Conservation (phyloP, 768 basidiomycete species). For the Rhizopogon sp. region DNA sequence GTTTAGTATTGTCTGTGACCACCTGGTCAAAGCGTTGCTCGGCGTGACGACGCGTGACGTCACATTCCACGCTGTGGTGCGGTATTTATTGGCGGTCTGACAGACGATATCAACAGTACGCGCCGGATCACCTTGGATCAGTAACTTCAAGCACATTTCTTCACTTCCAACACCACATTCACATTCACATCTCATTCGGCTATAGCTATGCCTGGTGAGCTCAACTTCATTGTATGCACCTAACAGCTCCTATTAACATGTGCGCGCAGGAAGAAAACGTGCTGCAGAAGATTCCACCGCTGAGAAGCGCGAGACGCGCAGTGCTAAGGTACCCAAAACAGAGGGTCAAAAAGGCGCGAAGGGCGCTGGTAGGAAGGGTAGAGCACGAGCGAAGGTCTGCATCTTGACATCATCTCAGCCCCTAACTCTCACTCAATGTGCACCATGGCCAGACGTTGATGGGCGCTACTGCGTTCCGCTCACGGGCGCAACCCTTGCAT, state of each 20-base stretch:
- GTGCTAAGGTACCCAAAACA: slow-evolving; percentile 49
- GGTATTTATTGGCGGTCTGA: slow-evolving; percentile 21
- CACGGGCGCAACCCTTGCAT: slow-evolving; percentile 66
- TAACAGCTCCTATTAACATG: neutral
- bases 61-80: slow-evolving; percentile 17
- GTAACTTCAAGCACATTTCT: neutral
- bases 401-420: neutral
- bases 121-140: neutral
- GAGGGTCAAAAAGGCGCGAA: slow-evolving; percentile 26
- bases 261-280: slow-evolving; percentile 38
- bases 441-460: slow-evolving; percentile 34
- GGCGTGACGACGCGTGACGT: slow-evolving; percentile 27
- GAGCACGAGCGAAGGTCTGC: slow-evolving; percentile 42
- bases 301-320: slow-evolving; percentile 35
- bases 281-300: slow-evolving; percentile 32
- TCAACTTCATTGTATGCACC: slow-evolving; percentile 9
- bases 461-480: slow-evolving; percentile 49
- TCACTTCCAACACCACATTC: slow-evolving; percentile 5
- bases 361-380: slow-evolving; percentile 32
- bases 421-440: slow-evolving; percentile 1
- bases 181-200: neutral
- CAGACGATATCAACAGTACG: slow-evolving; percentile 5
- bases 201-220: slow-evolving; percentile 26
- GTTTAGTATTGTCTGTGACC: neutral
- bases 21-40: slow-evolving; percentile 2